Base-by-base conservation (phyloP, 192 early-diverging fungal genomes). In the Pilaira anomala region DNA sequence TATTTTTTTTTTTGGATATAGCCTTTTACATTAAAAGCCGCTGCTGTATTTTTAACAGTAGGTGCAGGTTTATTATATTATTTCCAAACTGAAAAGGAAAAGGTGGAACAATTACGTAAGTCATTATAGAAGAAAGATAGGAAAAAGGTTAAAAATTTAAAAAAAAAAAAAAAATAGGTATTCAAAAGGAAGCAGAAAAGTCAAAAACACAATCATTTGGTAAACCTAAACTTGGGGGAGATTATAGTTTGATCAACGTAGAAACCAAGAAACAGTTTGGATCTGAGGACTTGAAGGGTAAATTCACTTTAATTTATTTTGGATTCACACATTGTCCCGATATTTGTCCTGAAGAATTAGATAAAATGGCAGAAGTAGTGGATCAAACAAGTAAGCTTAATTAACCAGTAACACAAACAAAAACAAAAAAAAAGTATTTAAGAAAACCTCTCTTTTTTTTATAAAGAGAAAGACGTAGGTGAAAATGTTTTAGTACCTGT, bases 271-370 rank as follows among this genome's bases (percentile, higher is more conserved):
- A 78, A 33, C 74, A 78, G 5, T 83, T 88, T 3, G 91, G 91
- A 7, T 85, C 94, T 65, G 75, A 85, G 60, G 86, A 91, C 61
- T 92, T 92, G 66, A 79, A 78, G 30, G 97, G 93, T 28, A 88
- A 87, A 52, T 97, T 87, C 67, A 82, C 86, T 74, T 76, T 98
- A 57, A 75, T 97, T n/a, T 98, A 98, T 77, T 98, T 98, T 85
- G 97, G 97, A 4, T 98, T 97, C 80, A 96, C 94, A 29, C 91
- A 97, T 77, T 98, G 97, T 73, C 97, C 97, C 1, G 97, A 98
- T 80, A 93, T 98, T 50, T 98, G 97, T 56, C 97, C 97, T 6
- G 97, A 97, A 67, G 97, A 98, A 74, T 78, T 98, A 33, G 95
- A 98, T 73, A 97, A 95, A 80, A 97, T 98, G 85, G 87, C 91